phyloP scores from a whole-genome alignment of 176 grass and related monocot genomes.

The Ensete ventricosum region DNA sequence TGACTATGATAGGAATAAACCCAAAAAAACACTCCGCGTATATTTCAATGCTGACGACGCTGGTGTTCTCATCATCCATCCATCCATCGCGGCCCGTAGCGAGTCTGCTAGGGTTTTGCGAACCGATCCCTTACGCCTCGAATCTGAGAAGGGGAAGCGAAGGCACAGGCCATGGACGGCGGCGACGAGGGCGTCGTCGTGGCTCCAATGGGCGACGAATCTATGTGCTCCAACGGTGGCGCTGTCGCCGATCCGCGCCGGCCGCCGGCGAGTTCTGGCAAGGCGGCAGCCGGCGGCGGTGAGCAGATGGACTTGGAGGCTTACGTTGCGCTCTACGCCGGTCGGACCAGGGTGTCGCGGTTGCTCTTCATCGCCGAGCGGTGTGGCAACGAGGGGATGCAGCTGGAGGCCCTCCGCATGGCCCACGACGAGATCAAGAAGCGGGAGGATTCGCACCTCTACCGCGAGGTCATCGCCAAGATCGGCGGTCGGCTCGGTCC shows the following conservation, averaged over 20 bases:
- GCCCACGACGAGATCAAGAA: constrained; percentile 73
- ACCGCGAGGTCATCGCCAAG: constrained; percentile 41
- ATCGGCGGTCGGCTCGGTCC: constrained; percentile 46
- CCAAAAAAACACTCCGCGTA: too few species aligned
- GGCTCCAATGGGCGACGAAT: constrained; percentile 27
- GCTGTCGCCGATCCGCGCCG: constrained; percentile 15
- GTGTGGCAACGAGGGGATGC: constrained; percentile 53
- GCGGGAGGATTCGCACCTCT: constrained; percentile 53
- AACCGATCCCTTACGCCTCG: neutral
- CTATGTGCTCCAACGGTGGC: constrained; percentile 37
- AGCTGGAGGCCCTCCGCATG: constrained; percentile 75
- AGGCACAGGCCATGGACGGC: constrained; percentile 38
- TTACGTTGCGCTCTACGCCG: constrained; percentile 73
- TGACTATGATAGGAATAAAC: too few species aligned
- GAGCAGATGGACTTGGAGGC: constrained; percentile 96
- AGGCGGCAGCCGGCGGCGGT: constrained; percentile 32
- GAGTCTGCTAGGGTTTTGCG: neutral
- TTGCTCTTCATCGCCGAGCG: constrained; percentile 64
- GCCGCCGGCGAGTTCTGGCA: constrained; percentile 12
- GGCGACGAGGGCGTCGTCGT: constrained; percentile 45
- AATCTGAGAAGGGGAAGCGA: neutral
- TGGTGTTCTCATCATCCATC: too few species aligned
- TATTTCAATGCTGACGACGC: too few species aligned
- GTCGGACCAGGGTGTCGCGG: constrained; percentile 54
- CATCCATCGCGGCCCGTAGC: too few species aligned